Conservation (phyloP, 225 moss, liverwort and hornwort genomes). For the Anthoceros angustus region DNA sequence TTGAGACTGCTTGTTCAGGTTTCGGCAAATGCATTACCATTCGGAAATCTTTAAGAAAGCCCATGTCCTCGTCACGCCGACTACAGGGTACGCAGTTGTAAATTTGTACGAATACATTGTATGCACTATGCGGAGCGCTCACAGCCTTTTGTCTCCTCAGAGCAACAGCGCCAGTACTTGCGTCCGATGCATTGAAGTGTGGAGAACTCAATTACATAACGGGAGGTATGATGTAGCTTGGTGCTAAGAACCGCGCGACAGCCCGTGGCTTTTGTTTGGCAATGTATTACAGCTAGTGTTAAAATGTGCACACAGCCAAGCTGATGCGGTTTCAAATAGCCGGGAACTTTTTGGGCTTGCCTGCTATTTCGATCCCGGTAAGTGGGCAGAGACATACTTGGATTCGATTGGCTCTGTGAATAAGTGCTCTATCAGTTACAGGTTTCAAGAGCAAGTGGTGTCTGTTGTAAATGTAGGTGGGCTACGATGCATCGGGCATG, state of each 20-base stretch:
- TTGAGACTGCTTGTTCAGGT: conserved; percentile 22
- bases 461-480: conserved; percentile 28
- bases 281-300: neutral
- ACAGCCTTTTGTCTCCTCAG: conserved; percentile 16
- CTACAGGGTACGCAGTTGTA: conserved; percentile 45
- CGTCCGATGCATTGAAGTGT: conserved; percentile 36
- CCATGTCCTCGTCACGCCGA: conserved; percentile 74
- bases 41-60: conserved; percentile 80
- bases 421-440: neutral
- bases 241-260: neutral
- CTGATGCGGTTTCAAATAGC: conserved; percentile 84
- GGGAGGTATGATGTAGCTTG: conserved; percentile 39
- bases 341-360: conserved; percentile 82
- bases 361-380: conserved; percentile 77
- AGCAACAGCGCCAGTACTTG: conserved; percentile 46
- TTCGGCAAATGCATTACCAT: conserved; percentile 78
- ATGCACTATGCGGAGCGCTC: neutral
- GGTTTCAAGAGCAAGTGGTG: neutral
- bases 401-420: neutral
- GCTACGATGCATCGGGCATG: conserved; percentile 61
- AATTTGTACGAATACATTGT: neutral
- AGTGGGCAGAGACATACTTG: neutral
- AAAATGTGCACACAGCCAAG: conserved; percentile 33
- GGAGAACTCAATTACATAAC: conserved; percentile 70
- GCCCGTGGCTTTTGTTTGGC: neutral